phyloP scores from a whole-genome alignment of 352 stramenopile genomes.

The Globisporangium emineosum region DNA sequence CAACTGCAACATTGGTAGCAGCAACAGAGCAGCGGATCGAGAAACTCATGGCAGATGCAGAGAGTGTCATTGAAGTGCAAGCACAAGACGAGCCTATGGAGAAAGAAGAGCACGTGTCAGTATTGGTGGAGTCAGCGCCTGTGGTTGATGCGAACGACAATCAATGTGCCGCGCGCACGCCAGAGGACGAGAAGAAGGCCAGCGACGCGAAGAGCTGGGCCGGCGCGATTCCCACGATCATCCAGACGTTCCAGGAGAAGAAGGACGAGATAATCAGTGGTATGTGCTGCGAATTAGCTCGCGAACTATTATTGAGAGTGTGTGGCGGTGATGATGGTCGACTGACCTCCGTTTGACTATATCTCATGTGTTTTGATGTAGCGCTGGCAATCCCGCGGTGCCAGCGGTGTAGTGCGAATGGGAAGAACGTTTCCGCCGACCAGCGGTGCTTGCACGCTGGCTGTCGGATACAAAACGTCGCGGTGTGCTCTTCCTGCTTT shows the following conservation, averaged over 20 bases:
- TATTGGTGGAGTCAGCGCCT: too few relatives aligned
- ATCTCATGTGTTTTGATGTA: neutral
- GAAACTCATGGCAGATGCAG: neutral
- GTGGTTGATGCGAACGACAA: neutral
- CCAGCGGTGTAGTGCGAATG: neutral
- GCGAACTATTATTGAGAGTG: too few relatives aligned
- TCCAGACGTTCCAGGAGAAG: slow-evolving; percentile 12
- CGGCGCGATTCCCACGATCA: neutral
- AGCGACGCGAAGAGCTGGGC: slow-evolving; percentile 7
- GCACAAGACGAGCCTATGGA: neutral
- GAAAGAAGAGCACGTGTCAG: neutral
- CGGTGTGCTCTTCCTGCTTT: slow-evolving; percentile 17
- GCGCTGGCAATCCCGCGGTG: slow-evolving; percentile 13
- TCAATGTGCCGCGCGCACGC: neutral
- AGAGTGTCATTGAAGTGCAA: neutral
- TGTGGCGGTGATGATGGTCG: neutral
- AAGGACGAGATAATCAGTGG: slow-evolving; percentile 9
- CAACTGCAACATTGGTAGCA: neutral
- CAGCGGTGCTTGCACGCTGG: slow-evolving; percentile 12
- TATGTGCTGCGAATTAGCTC: neutral
- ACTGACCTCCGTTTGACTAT: neutral
- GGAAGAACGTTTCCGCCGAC: slow-evolving; percentile 8
- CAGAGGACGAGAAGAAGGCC: neutral
- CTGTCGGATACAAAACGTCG: slow-evolving; percentile 12
- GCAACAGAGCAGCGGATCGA: neutral